Percentiles rank a stretch among this genome's conserved stretches.
phyloP scores from a whole-genome alignment of 2,329 filamentous ascomycete species.

The Arthrobotrys entomopaga region DNA sequence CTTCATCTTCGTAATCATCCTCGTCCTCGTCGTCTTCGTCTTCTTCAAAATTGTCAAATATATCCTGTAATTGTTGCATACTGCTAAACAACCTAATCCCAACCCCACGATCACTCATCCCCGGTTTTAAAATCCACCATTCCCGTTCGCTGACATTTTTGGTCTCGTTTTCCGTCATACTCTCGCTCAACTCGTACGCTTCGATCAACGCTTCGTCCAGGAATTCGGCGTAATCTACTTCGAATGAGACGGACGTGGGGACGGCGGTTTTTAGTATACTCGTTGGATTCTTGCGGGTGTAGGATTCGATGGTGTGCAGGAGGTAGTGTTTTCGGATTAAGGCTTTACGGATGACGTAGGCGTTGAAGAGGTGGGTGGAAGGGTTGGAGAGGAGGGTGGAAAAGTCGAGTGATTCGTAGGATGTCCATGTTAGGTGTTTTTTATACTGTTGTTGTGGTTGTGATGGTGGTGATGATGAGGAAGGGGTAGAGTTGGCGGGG shows the following conservation, averaged over 20 bases:
- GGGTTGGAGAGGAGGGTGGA: conserved; percentile 74
- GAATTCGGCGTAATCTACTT: conserved; percentile 96
- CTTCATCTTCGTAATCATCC: conserved; percentile 59
- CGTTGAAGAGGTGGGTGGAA: conserved; percentile 76
- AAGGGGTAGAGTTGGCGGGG: conserved; percentile 52
- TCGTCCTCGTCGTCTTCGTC: conserved; percentile 72
- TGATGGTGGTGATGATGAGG: not conserved
- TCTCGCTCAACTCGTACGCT: conserved; percentile 84
- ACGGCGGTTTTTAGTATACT: conserved; percentile 76
- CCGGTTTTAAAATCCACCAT: conserved; percentile 98
- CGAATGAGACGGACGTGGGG: conserved; percentile 83
- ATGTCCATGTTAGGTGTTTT: conserved; percentile 78
- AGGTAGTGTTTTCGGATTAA: conserved; percentile 96
- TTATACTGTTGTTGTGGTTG: conserved; percentile 57
- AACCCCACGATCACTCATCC: conserved; percentile 96
- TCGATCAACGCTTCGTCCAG: conserved; percentile 92
- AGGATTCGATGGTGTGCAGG: conserved; percentile 81
- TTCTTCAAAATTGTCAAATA: conserved; percentile 92
- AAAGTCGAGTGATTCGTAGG: conserved; percentile 90
- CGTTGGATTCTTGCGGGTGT: conserved; percentile 82
- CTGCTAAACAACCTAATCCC: conserved; percentile 89
- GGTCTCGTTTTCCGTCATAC: conserved; percentile 75
- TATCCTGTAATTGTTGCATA: conserved; percentile 81
- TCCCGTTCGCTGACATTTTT: conserved; percentile 66
- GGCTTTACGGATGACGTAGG: conserved; percentile 94